Conservation (phyloP, 495 filamentous ascomycete genomes). For the Talaromyces adpressus region DNA sequence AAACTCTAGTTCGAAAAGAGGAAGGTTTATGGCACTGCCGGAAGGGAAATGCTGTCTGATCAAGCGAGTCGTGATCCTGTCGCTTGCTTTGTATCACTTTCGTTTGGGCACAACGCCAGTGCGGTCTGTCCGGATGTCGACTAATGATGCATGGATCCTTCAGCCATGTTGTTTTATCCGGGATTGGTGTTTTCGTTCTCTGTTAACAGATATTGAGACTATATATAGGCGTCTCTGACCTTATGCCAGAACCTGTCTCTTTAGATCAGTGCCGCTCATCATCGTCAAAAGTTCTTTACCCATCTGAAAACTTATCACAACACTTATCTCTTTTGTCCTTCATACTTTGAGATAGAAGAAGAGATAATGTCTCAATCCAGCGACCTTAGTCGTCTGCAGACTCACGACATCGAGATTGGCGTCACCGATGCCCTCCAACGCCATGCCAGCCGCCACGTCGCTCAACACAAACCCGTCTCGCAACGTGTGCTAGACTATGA, state of each 20-base stretch:
- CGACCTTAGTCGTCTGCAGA: constrained; percentile 22
- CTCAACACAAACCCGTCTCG: constrained; percentile 33
- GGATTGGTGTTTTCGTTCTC: neutral
- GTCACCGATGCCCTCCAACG: constrained; percentile 40
- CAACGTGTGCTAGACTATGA: constrained; percentile 45
- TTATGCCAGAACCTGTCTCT: neutral
- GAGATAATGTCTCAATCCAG: constrained; percentile 15
- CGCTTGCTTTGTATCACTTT: neutral
- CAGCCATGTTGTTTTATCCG: neutral
- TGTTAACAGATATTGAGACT: neutral
- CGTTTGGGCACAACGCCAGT: neutral
- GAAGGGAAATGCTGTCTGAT: neutral
- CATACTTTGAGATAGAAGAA: neutral
- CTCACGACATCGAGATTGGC: constrained; percentile 36
- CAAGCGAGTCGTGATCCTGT: neutral
- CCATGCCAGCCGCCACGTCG: constrained; percentile 38
- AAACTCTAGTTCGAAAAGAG: neutral
- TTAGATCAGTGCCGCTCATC: neutral
- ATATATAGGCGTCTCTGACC: neutral
- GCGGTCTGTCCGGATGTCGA: neutral
- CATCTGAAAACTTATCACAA: neutral
- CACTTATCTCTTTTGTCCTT: neutral
- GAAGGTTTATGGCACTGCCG: neutral
- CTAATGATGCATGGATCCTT: neutral
- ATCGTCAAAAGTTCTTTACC: neutral